Evolutionary conservation across 2,329 filamentous ascomycete genomes (phyloP).

Genomic region (Hirsutella rhossiliensis): DNA sequence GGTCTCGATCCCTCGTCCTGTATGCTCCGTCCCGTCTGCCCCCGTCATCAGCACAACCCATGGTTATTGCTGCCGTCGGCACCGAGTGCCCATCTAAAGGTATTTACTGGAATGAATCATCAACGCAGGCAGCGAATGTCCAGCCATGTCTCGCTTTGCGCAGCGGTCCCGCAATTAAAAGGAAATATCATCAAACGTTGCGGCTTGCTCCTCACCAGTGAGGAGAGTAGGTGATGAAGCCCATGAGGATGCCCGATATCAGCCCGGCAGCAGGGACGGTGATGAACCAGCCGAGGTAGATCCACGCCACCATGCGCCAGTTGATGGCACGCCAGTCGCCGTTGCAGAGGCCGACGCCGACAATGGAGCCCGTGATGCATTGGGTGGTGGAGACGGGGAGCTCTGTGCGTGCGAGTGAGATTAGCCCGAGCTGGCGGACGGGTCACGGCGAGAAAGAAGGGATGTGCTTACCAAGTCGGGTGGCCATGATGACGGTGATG

Average conservation of each 20-base stretch:
- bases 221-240: slow-evolving; percentile 49
- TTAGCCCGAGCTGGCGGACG: neutral
- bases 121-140: too few species aligned
- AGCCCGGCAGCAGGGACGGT: slow-evolving; percentile 45
- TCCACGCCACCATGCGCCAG: slow-evolving; percentile 49
- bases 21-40: too few species aligned
- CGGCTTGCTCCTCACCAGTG: slow-evolving; percentile 20
- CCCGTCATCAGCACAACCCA: too few species aligned
- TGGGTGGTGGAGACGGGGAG: slow-evolving; percentile 54
- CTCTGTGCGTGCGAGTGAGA: slow-evolving; percentile 15
- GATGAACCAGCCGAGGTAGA: slow-evolving; percentile 48
- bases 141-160: too few species aligned
- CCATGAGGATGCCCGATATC: slow-evolving; percentile 49
- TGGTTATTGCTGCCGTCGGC: too few species aligned
- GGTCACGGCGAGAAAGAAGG: neutral
- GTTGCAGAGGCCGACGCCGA: slow-evolving; percentile 50
- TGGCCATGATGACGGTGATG: slow-evolving; percentile 51
- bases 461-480: slow-evolving; percentile 34
- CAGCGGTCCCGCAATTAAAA: too few species aligned
- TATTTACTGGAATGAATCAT: too few species aligned
- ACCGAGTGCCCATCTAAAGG: too few species aligned
- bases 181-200: too few species aligned
- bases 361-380: slow-evolving; percentile 50
- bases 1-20: too few species aligned
- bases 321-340: slow-evolving; percentile 47